Conservation (phyloP, 495 filamentous ascomycete species). For the Viridothelium virens region DNA sequence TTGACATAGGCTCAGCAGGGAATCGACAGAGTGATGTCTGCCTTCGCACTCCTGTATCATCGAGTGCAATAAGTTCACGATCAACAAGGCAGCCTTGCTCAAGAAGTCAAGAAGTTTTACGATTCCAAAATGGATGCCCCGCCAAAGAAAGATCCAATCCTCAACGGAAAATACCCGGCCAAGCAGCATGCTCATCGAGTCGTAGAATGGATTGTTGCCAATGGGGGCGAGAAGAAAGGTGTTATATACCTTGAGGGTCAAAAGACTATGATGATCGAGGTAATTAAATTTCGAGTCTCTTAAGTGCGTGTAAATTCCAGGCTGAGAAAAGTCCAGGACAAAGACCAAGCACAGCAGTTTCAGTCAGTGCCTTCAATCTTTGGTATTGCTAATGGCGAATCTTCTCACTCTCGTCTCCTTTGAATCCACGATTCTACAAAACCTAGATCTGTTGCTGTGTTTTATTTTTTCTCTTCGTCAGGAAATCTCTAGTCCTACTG, state of each 20-base stretch:
- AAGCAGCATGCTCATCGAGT: slow-evolving; percentile 81
- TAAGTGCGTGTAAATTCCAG: background rate
- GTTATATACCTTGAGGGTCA: slow-evolving; percentile 84
- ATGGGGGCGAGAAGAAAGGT: slow-evolving; percentile 51
- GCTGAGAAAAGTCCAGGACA: slow-evolving; percentile 55
- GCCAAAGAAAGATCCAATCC: background rate
- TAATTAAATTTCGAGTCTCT: slow-evolving; percentile 4
- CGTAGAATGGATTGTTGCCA: slow-evolving; percentile 60
- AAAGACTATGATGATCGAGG: slow-evolving; percentile 46
- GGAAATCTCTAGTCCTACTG: no score
- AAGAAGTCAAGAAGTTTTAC: background rate
- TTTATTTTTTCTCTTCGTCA: slow-evolving; percentile 23
- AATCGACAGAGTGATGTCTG: no score
- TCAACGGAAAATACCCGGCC: slow-evolving; percentile 78
- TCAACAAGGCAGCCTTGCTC: no score
- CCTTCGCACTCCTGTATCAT: no score
- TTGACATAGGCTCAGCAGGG: no score
- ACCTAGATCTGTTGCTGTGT: slow-evolving; percentile 8
- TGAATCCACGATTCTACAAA: no score
- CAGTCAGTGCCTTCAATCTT: slow-evolving; percentile 44
- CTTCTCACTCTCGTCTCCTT: no score
- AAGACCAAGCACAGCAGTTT: slow-evolving; percentile 69
- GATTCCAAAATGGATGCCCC: background rate
- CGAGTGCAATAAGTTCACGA: no score
- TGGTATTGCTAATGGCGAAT: background rate